Conservation (phyloP, 441 rosid species). For the Jatropha multifida region DNA sequence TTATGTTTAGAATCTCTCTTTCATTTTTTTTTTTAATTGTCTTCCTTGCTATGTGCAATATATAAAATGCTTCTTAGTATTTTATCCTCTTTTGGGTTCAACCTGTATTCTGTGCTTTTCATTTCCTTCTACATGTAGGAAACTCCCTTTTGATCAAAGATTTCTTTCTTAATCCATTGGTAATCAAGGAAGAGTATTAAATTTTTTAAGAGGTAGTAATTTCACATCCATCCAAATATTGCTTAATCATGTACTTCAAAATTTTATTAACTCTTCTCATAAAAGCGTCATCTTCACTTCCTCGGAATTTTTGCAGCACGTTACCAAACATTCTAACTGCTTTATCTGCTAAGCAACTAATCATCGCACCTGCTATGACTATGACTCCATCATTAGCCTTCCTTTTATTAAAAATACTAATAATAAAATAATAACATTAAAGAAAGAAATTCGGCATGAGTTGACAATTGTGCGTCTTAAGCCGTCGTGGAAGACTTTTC, state of each 20-base stretch:
- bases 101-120: neutral
- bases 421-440: no score
- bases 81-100: neutral
- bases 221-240: neutral
- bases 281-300: neutral
- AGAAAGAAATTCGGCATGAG: no score
- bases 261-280: neutral
- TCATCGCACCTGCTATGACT: neutral
- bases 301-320: neutral
- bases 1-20: slow-evolving; percentile 14
- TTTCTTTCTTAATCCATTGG: no score
- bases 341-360: neutral
- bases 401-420: no score
- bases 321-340: neutral
- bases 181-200: no score
- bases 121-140: no score
- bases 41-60: neutral
- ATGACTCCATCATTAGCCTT: no score
- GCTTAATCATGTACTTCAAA: neutral
- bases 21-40: neutral
- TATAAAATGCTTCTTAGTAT: no score
- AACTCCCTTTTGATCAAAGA: no score
- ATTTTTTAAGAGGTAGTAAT: no score
- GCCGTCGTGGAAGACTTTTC: no score
- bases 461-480: no score